These are phyloP conservation scores for Neofusicoccum sp. DNA, from an alignment of 2,329 filamentous ascomycete species.

Conservation along the genomic window DNA sequence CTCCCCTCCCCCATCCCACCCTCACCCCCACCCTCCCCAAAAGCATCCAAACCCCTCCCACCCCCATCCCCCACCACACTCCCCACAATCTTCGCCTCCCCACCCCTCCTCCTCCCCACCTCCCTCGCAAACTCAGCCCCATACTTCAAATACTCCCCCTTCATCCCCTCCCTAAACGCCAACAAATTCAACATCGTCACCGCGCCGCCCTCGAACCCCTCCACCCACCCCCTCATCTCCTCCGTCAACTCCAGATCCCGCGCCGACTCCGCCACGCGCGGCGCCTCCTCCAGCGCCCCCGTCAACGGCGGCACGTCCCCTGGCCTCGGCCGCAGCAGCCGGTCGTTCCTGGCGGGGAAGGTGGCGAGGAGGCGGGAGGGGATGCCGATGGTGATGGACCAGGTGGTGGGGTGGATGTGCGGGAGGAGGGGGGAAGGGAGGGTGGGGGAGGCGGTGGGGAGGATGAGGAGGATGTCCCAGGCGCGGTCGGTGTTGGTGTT, in stretches of 20 bases:
- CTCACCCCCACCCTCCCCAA: slow-evolving; percentile 58
- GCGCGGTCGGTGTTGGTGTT: slow-evolving; percentile 19
- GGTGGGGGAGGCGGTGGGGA: slow-evolving; percentile 33
- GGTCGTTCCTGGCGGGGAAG: slow-evolving; percentile 42
- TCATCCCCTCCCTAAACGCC: slow-evolving; percentile 56
- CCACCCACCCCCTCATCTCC: slow-evolving; percentile 56
- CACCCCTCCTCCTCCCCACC: slow-evolving; percentile 58
- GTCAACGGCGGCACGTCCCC: slow-evolving; percentile 42
- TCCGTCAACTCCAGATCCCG: slow-evolving; percentile 60
- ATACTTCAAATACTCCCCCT: slow-evolving; percentile 60
- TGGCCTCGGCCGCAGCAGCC: slow-evolving; percentile 41
- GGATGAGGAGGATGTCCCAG: slow-evolving; percentile 55
- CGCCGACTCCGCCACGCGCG: slow-evolving; percentile 35
- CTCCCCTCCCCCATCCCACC: slow-evolving; percentile 44
- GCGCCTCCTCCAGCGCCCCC: slow-evolving; percentile 32
- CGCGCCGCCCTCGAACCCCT: slow-evolving; percentile 44
- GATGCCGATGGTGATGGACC: slow-evolving; percentile 46
- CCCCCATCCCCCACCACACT: slow-evolving; percentile 50
- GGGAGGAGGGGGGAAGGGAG: slow-evolving; percentile 23
- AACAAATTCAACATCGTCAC: slow-evolving; percentile 68
- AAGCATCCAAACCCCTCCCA: slow-evolving; percentile 52
- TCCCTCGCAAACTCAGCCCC: slow-evolving; percentile 55
- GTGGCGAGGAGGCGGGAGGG: slow-evolving; percentile 45
- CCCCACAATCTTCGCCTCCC: slow-evolving; percentile 64
- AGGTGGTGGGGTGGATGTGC: slow-evolving; percentile 24